Conservation (phyloP, 306 rosid species). For the Ammopiptanthus mongolicus region DNA sequence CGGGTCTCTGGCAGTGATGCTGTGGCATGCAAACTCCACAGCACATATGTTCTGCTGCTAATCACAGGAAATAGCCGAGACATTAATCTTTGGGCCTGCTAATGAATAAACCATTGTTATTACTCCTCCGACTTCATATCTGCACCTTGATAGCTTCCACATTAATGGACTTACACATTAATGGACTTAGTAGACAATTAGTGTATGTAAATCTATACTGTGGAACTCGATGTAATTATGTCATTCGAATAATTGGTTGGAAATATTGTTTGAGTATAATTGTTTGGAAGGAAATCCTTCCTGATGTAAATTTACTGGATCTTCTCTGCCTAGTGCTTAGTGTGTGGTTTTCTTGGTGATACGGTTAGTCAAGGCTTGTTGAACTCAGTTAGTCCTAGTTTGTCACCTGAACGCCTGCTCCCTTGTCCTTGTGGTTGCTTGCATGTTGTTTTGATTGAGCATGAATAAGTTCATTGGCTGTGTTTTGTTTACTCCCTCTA, state of each 20-base stretch:
- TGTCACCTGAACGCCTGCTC: neutral
- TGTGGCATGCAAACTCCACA: slow-evolving; percentile 10
- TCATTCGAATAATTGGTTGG: slow-evolving; percentile 37
- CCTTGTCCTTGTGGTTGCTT: slow-evolving; percentile 3
- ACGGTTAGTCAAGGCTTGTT: neutral
- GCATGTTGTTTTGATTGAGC: neutral
- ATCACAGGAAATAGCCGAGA: slow-evolving; percentile 16
- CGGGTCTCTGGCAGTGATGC: neutral
- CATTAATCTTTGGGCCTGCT: slow-evolving; percentile 16
- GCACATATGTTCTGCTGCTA: neutral
- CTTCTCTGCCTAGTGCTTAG: slow-evolving; percentile 19
- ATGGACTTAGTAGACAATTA: slow-evolving; percentile 30
- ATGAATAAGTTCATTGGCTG: neutral
- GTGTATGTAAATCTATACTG: slow-evolving; percentile 28
- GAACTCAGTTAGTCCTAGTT: neutral
- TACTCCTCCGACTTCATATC: slow-evolving; percentile 19
- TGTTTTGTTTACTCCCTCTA: neutral
- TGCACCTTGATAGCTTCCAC: slow-evolving; percentile 20
- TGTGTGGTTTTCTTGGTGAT: slow-evolving; percentile 34
- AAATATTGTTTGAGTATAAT: slow-evolving; percentile 26
- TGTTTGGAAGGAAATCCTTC: slow-evolving; percentile 54
- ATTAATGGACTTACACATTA: slow-evolving; percentile 16
- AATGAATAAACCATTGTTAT: slow-evolving; percentile 3
- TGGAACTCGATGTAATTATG: slow-evolving; percentile 27
- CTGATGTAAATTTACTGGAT: slow-evolving; percentile 35